Base-by-base conservation (phyloP, 163 green algal species). In the Trebouxia gelatinosa region DNA sequence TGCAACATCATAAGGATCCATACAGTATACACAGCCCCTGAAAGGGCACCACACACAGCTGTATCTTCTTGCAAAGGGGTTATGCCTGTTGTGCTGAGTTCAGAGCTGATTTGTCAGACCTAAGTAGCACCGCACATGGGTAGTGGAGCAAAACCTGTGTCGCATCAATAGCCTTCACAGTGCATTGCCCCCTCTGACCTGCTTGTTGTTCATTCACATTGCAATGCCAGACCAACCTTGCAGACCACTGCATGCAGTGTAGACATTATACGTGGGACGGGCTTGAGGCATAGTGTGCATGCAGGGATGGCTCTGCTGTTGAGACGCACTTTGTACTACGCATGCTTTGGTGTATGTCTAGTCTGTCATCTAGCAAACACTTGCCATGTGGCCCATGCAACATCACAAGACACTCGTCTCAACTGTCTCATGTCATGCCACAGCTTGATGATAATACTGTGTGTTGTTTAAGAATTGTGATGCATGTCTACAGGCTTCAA, bases 401-500 rank as follows among this genome's bases (percentile, higher is more conserved):
- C 11, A 13, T 23, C 31, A 39, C 37, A 43, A 67, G 29, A 67
- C 38, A 29, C 28, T 40, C 4, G 13, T 1, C 23, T 62, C 19
- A 62, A 26, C 5, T 26, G 6, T 32, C 2, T 26, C 51, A 11
- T 3, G 31, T 29, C 31, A 26, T 28, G n/a, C n/a, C n/a, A n/a
- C 19, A 62, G 34, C 1, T 0, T 29, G 21, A 70, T 67, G 26
- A 38, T 17, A 34, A 38, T n/a, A n/a, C n/a, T n/a, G n/a, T n/a
- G n/a, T n/a, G 7, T 23, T 28, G 3, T 76, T 32, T 46, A 9
- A 11, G 11, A 5, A 32, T 21, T 6, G 29, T 38, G 43, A 7
- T 43, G 9, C 0, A 16, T 51, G 26, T n/a, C 1, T 67, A 48
- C 50, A 78, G 71, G 89, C 31, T 95, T 95, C 87, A 90, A 87